Evolutionary conservation across 2,329 filamentous ascomycete genomes (phyloP), one percentile per base, ranked within the genome.

Genomic region (Aspergillus bombycis): DNA sequence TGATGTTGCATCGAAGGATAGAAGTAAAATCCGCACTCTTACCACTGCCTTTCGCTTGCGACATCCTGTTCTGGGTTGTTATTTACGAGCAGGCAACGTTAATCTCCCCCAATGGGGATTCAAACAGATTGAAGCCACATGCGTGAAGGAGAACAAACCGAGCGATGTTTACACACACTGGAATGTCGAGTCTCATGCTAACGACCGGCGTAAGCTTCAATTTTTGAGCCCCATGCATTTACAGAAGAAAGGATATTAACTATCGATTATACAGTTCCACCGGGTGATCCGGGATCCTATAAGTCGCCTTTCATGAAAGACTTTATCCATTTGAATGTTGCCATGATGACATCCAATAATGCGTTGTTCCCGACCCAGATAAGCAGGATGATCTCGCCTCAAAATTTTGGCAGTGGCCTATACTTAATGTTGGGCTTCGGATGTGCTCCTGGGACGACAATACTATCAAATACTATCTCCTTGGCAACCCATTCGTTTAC

Each of bases 331-430:
- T 84, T 98, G 65, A 99, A 99, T 77, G 95, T 99, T 66, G 95
- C 95, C 67, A 99, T 99, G 95, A 97, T 98, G 94, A 99, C 95
- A 4, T 98, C 95, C 45, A 99, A 99, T 86, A 99, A 99, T 75
- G 95, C 95, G 28, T 88, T 99, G 53, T 99, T 23, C 95, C 95
- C 4, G 95, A 99, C 74, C 94, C 95, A 5, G 95, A 99, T 79
- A 99, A 99, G 86, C 95, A 99, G 79, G 95, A 99, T 74, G 95
- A 99, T 74, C 88, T 99, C 55, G 95, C 95, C 36, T 99, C 95
- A 16, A 85, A 93, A 69, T 97, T 94, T 84, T 99, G 95, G 95
- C 94, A 99, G 81, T 99, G 95, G 95, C 95, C 95, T 23, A 88
- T 99, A 67, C 88, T 99, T 46, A 85, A 98, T 73, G 95, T 98